Base-by-base conservation (phyloP, 768 basidiomycete genomes). In the Collybia nuda region DNA sequence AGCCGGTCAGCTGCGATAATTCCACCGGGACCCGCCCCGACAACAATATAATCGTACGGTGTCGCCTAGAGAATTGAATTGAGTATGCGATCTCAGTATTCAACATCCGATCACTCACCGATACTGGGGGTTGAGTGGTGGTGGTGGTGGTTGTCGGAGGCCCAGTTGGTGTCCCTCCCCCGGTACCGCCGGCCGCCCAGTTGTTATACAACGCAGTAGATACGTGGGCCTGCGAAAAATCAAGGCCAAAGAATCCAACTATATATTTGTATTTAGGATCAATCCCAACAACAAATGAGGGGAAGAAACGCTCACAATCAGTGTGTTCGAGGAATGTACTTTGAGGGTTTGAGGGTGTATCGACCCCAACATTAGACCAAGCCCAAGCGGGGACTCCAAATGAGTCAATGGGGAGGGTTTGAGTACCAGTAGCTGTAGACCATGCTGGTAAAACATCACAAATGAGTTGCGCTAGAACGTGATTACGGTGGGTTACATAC, bases 201-300 rank as follows among this genome's bases (percentile, higher is more conserved):
- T 68, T 67, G 35, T 66, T 57, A 62, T 86, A 85, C 47, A 71
- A 65, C 15, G 66, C 61, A 41, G 64, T 70, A 32, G 75, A 69
- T 6, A 78, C 79, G 49, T 77, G 75, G n/a, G 78, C 77, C 11
- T 51, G 47, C 1, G 75, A 66, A 55, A 72, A 79, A 56, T 75
- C 71, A 40, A 78, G 62, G 47, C 81, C 82, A 62, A 73, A 85
- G 68, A 84, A 84, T 5, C 81, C 82, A 58, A 84, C 82, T 83
- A 48, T 7, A 49, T 39, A 40, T 53, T 23, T 9, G 7, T 47
- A 38, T 35, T 51, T 41, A 41, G 23, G 15, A 41, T 41, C 44
- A 6, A 41, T 21, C 3, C n/a, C 15, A 11, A 50, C 12, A 19
- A 38, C 28, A 44, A 22, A 23, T 12, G 6, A 26, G 35, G 11